Evolutionary conservation across 352 stramenopile genomes (phyloP), one percentile per base, ranked within the genome.

Genomic region (Pythium phragmitis): DNA sequence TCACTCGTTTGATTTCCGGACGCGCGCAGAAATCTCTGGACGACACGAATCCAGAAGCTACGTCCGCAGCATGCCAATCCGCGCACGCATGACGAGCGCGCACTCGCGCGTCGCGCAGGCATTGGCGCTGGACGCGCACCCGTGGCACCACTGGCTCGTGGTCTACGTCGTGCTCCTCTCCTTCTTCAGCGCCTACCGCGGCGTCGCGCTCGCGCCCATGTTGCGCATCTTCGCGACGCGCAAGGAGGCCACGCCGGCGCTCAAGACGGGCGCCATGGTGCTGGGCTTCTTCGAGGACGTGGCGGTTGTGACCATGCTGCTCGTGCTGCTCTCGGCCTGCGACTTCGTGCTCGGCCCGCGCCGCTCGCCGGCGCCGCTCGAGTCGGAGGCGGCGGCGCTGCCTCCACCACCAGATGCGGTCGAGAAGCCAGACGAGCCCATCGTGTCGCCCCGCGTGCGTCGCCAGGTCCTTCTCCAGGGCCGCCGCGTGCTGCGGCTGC

Each of bases 401-500:
- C 17, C 30, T 49, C 36, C 37, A 43, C 39, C 34, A 14, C n/a
- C 3, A 30, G 26, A 30, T 0, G 26, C 26, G 26, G 26, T 5
- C 26, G 26, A 30, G 26, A 30, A 30, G 26, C 26, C 26, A 6
- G 45, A 65, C 37, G 58, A 65, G 28, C 58, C 58, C 16, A 53
- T 65, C 11, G n/a, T 65, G 16, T 51, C 58, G 48, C 58, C 30
- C 21, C 39, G 46, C 3, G 28, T 58, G 5, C 47, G 48, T 9
- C 58, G 48, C 28, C 23, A 30, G 7, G 58, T 57, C 36, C 21
- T 58, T 2, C 46, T 57, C 28, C 11, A 30, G 7, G 41, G 17
- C 13, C 16, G 13, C 39, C 78, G 86, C 41, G 65, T 77, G 1
- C 77, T 72, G 48, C 16, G 79, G 83, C 45, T 88, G 75, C 4